Evolutionary conservation across 2,329 filamentous ascomycete species (phyloP).

Genomic region (Plenodomus biglobosus): DNA sequence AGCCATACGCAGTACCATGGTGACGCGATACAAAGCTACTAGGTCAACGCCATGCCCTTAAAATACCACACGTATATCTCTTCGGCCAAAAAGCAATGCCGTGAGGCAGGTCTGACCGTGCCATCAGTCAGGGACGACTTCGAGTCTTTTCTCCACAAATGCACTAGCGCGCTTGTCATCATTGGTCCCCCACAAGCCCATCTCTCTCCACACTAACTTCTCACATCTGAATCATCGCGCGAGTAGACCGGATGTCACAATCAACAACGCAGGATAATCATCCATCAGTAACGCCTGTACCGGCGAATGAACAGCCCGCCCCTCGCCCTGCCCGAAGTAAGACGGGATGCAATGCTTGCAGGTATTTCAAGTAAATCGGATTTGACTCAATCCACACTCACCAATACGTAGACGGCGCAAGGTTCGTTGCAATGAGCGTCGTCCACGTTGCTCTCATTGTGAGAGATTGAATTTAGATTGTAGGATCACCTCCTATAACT

Average conservation of each 20-base stretch:
- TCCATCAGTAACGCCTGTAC: conserved; percentile 16
- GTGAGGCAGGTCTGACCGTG: too few species aligned
- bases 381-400: conserved; percentile 6
- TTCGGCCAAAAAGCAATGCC: neutral
- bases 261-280: conserved; percentile 13
- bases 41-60: too few species aligned
- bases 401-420: conserved; percentile 50
- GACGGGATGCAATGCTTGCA: conserved; percentile 37
- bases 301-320: conserved; percentile 11
- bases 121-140: neutral
- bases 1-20: too few species aligned
- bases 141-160: neutral
- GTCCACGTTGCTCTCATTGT: conserved; percentile 57
- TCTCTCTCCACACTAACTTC: neutral
- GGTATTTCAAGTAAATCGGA: conserved; percentile 11
- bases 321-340: conserved; percentile 35
- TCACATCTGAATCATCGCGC: neutral
- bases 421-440: conserved; percentile 58
- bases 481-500: too few species aligned
- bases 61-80: neutral
- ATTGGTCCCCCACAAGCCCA: conserved; percentile 10
- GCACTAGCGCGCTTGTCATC: neutral
- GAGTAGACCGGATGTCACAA: conserved; percentile 22
- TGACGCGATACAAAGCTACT: too few species aligned
- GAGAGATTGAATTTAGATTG: conserved; percentile 57